phyloP scores from a whole-genome alignment of 1,284 basidiomycete genomes.

The Fomitopsis betulina region DNA sequence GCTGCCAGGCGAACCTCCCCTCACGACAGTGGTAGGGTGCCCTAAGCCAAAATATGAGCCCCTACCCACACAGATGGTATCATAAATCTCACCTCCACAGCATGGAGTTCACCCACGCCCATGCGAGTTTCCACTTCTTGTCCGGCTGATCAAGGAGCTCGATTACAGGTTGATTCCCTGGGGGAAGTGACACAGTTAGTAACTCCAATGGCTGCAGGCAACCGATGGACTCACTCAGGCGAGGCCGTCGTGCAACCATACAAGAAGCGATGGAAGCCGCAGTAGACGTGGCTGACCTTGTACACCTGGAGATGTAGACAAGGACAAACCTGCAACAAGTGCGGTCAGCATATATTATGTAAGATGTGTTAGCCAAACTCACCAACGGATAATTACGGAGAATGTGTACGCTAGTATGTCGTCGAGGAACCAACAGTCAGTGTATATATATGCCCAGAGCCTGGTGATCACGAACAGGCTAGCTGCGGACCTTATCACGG shows the following conservation, averaged over 20 bases:
- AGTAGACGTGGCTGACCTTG: slow-evolving; percentile 28
- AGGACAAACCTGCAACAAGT: not conserved
- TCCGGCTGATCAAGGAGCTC: slow-evolving; percentile 29
- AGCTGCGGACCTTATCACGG: not conserved
- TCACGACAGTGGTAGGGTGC: not conserved
- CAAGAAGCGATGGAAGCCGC: slow-evolving; percentile 39
- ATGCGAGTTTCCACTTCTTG: slow-evolving; percentile 28
- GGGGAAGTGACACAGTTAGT: not conserved
- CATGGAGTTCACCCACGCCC: slow-evolving; percentile 24
- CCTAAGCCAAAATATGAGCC: not conserved
- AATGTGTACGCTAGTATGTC: not conserved
- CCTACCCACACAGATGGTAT: not conserved
- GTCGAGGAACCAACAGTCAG: not conserved
- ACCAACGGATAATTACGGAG: not conserved
- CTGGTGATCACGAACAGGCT: not conserved
- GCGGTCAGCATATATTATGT: not conserved
- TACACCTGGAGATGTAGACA: slow-evolving; percentile 13
- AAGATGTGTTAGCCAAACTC: not conserved
- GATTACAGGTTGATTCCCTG: slow-evolving; percentile 10
- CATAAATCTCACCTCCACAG: slow-evolving; percentile 19
- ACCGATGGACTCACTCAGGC: slow-evolving; percentile 14
- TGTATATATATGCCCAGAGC: not conserved
- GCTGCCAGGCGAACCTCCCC: not conserved
- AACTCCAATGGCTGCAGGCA: not conserved
- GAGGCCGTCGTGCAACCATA: slow-evolving; percentile 37